These are phyloP conservation scores for Otatea glauca DNA, from an alignment of 176 grass and related monocot species.

Conservation along the genomic window DNA sequence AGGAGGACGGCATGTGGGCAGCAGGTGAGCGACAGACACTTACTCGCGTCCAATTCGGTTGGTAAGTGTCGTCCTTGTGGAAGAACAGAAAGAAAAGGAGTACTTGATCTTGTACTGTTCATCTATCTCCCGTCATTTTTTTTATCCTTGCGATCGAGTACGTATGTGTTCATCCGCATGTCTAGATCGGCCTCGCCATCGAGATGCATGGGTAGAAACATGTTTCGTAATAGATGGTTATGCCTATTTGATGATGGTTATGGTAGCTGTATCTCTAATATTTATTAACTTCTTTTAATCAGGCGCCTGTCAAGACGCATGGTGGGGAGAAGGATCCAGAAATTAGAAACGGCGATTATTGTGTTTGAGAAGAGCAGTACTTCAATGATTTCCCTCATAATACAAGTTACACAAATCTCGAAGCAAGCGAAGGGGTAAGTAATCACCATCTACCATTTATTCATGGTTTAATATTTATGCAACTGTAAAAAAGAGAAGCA, in stretches of 20 bases:
- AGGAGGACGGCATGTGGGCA: not conserved
- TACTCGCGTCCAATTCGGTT: slow-evolving; percentile 3
- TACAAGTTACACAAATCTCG: too few relatives aligned
- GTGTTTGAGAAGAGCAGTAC: not conserved
- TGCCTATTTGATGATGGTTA: too few relatives aligned
- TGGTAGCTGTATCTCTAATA: too few relatives aligned
- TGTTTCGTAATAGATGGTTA: too few relatives aligned
- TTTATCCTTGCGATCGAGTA: too few relatives aligned
- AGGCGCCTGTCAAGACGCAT: not conserved
- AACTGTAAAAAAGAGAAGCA: too few relatives aligned
- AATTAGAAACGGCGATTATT: not conserved
- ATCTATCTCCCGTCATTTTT: not conserved
- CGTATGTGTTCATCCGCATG: not conserved
- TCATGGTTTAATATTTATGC: too few relatives aligned
- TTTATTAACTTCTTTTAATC: too few relatives aligned
- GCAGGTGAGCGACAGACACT: not conserved
- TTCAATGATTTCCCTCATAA: too few relatives aligned
- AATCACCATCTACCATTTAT: too few relatives aligned
- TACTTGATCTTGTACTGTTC: not conserved
- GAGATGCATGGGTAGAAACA: not conserved
- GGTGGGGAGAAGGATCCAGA: not conserved
- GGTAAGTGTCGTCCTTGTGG: not conserved
- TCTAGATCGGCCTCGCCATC: not conserved
- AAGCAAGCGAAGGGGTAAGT: too few relatives aligned
- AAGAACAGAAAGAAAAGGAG: not conserved